Base-by-base conservation (phyloP, 192 early-diverging fungal species). In the Backusella psychrophila region DNA sequence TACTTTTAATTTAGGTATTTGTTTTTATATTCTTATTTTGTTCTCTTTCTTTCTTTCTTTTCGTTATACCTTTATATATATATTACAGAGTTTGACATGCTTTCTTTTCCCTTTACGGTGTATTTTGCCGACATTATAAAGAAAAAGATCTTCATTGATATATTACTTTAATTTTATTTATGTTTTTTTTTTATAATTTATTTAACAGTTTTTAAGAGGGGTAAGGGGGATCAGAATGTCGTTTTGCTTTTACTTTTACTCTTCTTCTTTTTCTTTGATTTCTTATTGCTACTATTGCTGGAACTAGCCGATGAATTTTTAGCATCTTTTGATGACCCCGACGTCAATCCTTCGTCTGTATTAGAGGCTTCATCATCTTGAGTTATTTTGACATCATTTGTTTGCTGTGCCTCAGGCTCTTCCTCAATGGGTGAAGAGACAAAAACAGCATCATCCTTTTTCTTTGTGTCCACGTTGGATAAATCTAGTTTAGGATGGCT, bases 181-280 rank as follows among this genome's bases (percentile, higher is more conserved):
- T 44, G 15, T 44, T 14, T 44, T 15, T 44, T 4, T 44, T 7
- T 21, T 56, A 21, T 63, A 63, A 63, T 29, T 63, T 63, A 63
- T 63, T 63, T 63, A 63, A 63, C 56, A 63, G 11, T 14, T 63
- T 63, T 59, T 29, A 14, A 14, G 19, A 56, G 53, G 9, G n/a
- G 53, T 5, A 15, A 44, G 42, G 56, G 21, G 8, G 23, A 63
- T 72, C 42, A 72, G 29, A 52, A 72, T 23, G 70, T 72, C 1
- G 70, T 52, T 44, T 72, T 72, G 19, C 35, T 33, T 68, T 33
- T 68, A 31, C 70, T 71, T 63, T 14, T 63, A 26, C 56, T 63
- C 36, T 71, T 72, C 42, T 26, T 72, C 42, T 72, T 72, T 26
- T 52, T 72, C 42, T 72, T 52, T 6, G 39, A 46, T 12, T 49